These are phyloP conservation scores for Ascosphaera acerosa DNA, from an alignment of 2,329 filamentous ascomycete genomes.

Conservation along the genomic window DNA sequence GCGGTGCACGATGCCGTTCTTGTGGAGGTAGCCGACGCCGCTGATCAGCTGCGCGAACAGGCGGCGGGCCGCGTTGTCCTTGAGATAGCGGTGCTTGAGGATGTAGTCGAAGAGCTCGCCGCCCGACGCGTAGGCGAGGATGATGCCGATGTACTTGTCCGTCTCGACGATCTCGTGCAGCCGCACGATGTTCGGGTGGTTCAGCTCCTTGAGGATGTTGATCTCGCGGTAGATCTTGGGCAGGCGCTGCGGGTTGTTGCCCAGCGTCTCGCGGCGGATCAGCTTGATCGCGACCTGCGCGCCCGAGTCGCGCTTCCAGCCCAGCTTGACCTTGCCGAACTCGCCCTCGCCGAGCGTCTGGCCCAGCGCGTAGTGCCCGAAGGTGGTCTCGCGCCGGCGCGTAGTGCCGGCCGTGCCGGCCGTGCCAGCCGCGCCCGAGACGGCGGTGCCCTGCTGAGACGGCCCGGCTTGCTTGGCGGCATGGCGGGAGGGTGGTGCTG, in stretches of 20 bases:
- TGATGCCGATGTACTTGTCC: slow-evolving; percentile 89
- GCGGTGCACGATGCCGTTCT: slow-evolving; percentile 93
- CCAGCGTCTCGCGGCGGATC: slow-evolving; percentile 75
- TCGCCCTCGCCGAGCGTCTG: slow-evolving; percentile 94
- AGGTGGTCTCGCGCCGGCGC: slow-evolving; percentile 52
- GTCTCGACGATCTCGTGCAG: slow-evolving; percentile 98
- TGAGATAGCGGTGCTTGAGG: slow-evolving; percentile 83
- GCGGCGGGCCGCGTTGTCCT: slow-evolving; percentile 71
- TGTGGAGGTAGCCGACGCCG: slow-evolving; percentile 90
- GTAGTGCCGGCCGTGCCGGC: slow-evolving; percentile 25
- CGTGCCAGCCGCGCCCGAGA: slow-evolving; percentile 23
- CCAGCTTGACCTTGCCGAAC: slow-evolving; percentile 95
- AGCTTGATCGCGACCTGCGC: slow-evolving; percentile 95
- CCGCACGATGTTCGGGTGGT: slow-evolving; percentile 90
- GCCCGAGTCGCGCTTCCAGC: slow-evolving; percentile 88
- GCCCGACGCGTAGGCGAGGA: slow-evolving; percentile 91
- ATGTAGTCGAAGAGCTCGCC: slow-evolving; percentile 98
- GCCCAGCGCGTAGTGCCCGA: slow-evolving; percentile 86
- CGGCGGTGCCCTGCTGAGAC: slow-evolving; percentile 9
- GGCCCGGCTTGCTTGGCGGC: neutral
- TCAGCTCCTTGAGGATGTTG: slow-evolving; percentile 60
- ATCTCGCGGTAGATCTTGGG: slow-evolving; percentile 98
- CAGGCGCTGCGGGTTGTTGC: slow-evolving; percentile 64
- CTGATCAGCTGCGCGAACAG: slow-evolving; percentile 91
- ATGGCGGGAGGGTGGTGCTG: too few species aligned